Evolutionary conservation across 371 early-diverging fungal genomes (phyloP).

Genomic region (Lichtheimia ornata): DNA sequence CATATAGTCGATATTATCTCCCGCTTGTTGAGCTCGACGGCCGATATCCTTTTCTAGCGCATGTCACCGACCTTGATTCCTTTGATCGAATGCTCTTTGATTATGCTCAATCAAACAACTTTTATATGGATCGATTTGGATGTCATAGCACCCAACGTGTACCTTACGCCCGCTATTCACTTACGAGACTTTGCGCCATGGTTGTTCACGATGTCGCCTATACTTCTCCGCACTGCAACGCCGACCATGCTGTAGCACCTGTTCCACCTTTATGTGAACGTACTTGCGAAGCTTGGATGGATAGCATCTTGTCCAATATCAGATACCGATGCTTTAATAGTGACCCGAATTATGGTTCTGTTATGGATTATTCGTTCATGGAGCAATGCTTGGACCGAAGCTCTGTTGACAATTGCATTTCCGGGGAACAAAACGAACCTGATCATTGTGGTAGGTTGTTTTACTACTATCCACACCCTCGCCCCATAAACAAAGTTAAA

Average conservation of each 20-base stretch:
- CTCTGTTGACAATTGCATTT: slow-evolving; percentile 25
- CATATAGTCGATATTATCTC: slow-evolving; percentile 41
- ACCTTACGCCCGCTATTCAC: slow-evolving; percentile 49
- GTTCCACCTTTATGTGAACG: slow-evolving; percentile 33
- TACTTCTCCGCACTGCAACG: slow-evolving; percentile 40
- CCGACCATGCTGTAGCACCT: slow-evolving; percentile 27
- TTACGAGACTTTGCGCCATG: slow-evolving; percentile 33
- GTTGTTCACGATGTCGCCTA: slow-evolving; percentile 34
- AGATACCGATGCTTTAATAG: slow-evolving; percentile 9
- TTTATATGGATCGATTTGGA: slow-evolving; percentile 29
- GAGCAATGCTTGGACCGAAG: slow-evolving; percentile 18
- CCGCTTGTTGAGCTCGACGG: slow-evolving; percentile 19
- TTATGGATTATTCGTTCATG: background rate
- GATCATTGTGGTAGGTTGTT: slow-evolving; percentile 36
- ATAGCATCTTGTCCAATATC: slow-evolving; percentile 28
- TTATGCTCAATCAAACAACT: slow-evolving; percentile 25
- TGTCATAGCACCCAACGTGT: slow-evolving; percentile 24
- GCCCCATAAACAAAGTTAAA: background rate
- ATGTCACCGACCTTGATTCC: slow-evolving; percentile 29
- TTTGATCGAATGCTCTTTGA: slow-evolving; percentile 34
- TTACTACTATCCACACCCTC: background rate
- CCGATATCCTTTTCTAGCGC: slow-evolving; percentile 26
- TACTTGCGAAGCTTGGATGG: slow-evolving; percentile 39
- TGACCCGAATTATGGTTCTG: background rate
- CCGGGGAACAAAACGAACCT: slow-evolving; percentile 42